Base-by-base conservation (phyloP, 2,329 filamentous ascomycete species). In the Colletotrichum echinochloae region DNA sequence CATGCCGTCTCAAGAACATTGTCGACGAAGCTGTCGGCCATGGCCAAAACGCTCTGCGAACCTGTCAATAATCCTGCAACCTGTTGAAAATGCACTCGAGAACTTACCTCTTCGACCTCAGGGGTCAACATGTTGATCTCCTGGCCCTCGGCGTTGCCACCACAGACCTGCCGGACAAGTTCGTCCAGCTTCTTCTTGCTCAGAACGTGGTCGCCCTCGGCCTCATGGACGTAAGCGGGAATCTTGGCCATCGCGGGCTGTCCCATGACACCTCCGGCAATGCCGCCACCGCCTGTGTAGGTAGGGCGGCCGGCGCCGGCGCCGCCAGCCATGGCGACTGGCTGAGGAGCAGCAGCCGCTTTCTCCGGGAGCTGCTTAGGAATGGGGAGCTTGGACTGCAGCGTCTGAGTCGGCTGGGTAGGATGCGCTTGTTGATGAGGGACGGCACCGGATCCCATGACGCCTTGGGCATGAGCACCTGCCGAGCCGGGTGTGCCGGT, bases 141-240 rank as follows among this genome's bases (percentile, higher is more conserved):
- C 57, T 89, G 87, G n/a, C 88, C 86, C 72, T 93, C 91, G 0
- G 89, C 88, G 33, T 90, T 91, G 12, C 92, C 92, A 64, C 95
- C 95, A 44, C 94, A 97, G 70, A 98, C 94, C 81, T 98, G 95
- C 60, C 95, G 90, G 11, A 98, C 95, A 46, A 99, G 87, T 79
- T 98, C 95, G 77, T 99, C 95, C 49, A 99, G 87, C 83, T 97
- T 98, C 84, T 97, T 97, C 88, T 98, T 98, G 83, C 92, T 97
- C n/a, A 99, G 85, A 1, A 99, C 92, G 52, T 95, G 91, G 76
- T 98, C 94, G 33, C 94, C 94, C 78, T 97, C 95, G 37, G 94
- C 93, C 79, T 98, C 95, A 69, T 98, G 90, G 66, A 94, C 93
- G 80, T 94, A 97, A 0, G 91, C 90, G 0, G 94, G 94, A 54